Conservation (phyloP, 805 yeast species). For the Yarrowia porcina region DNA sequence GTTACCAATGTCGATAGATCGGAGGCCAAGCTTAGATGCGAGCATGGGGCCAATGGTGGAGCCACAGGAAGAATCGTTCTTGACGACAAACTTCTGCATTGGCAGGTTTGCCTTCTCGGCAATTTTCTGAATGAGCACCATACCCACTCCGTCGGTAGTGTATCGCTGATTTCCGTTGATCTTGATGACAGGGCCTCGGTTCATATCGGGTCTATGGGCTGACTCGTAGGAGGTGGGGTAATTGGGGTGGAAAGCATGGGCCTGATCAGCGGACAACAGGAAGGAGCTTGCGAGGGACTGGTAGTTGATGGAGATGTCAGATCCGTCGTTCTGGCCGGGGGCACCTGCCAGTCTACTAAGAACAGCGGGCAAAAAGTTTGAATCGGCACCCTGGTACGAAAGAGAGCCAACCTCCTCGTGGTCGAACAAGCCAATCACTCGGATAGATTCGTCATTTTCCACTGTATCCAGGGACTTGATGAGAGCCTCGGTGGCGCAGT, state of each 20-base stretch:
- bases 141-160: slow-evolving; percentile 89
- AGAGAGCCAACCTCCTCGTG: slow-evolving; percentile 95
- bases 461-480: slow-evolving; percentile 49
- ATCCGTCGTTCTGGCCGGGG: neutral
- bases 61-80: slow-evolving; percentile 93
- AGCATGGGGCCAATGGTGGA: slow-evolving; percentile 94
- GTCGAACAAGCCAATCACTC: slow-evolving; percentile 80
- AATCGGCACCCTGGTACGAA: slow-evolving; percentile 95
- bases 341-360: slow-evolving; percentile 58
- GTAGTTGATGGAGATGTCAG: slow-evolving; percentile 34
- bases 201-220: slow-evolving; percentile 73
- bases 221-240: slow-evolving; percentile 73
- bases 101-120: slow-evolving; percentile 74
- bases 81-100: slow-evolving; percentile 85
- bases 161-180: slow-evolving; percentile 94
- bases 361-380: slow-evolving; percentile 80
- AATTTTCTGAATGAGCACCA: slow-evolving; percentile 67
- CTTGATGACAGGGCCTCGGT: slow-evolving; percentile 89
- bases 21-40: slow-evolving; percentile 79
- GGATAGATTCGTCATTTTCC: slow-evolving; percentile 53
- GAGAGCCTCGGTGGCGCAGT: slow-evolving; percentile 69
- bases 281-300: slow-evolving; percentile 58
- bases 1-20: slow-evolving; percentile 86
- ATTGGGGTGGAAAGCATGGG: slow-evolving; percentile 96
- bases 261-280: slow-evolving; percentile 89